Base-by-base conservation (phyloP, 768 basidiomycete genomes). In the Podaxis sp. region DNA sequence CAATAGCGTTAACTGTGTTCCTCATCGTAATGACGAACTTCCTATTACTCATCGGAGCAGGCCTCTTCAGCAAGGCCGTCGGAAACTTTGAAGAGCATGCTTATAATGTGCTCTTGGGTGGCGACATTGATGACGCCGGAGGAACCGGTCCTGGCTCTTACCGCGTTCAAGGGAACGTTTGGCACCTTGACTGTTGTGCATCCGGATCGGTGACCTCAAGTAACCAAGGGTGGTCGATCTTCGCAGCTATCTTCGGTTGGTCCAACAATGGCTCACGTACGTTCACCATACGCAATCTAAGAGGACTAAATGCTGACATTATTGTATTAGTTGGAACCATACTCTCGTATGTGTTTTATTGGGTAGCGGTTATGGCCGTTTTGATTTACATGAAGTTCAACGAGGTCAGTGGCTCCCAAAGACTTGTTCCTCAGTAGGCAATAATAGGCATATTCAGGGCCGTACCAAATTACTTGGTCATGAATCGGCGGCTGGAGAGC, bases 11-110 rank as follows among this genome's bases (percentile, higher is more conserved):
- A 36, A 87, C 84, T 36, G 75, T 94, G 64, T 98, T 98, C 87
- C 82, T 99, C 57, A 76, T 98, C 67, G 78, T 86, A 55, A 98
- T 97, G 80, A 96, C 96, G 55, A 92, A 92, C 77, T 75, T 98
- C 64, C 77, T 98, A 50, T 82, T 98, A 65, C 86, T 98, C 67
- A 93, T 99, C 72, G 96, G 96, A 27, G 89, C 96, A 0, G 96
- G 96, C 14, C 82, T 99, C 27, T 94, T 96, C 77, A 89, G 88
- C 65, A 90, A 85, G 73, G 80, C 88, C 3, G 78, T 93, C 21
- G 85, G 87, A 66, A 75, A 82, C 36, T 93, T 93, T 77, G 75
- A 98, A 70, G 72, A 76, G 66, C 77, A 95, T 67, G 75, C 74
- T 7, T 95, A 85, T 77, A 83, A 86, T 65, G 65, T 69, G 0